Evolutionary conservation across 31 red algal species (phyloP), one percentile per base, ranked within the genome.

Genomic region (Odonthalia washingtoniensis): DNA sequence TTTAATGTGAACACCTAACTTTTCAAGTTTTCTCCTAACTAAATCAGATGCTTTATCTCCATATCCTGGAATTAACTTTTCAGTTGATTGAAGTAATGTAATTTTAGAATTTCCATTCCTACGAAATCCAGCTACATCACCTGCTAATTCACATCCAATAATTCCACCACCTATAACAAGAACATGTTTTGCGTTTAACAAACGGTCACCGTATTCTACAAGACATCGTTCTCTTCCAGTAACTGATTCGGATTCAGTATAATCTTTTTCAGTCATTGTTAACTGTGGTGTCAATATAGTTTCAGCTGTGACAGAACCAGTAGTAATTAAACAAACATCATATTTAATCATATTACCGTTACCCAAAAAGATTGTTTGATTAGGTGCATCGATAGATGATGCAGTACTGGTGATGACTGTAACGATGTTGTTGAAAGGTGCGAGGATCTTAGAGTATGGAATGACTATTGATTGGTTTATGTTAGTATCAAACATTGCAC

Each of bases 311-410:
- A 28, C 35, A 3, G 89, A 79, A 33, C 89, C 89, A 1, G 73
- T 77, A n/a, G 89, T 80, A 12, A 91, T 30, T 4, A 91, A 62
- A 39, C 89, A 91, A n/a, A 84, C 89, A 61, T 91, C 89, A 40
- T 84, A 91, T 4, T 42, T 34, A 40, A 91, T 53, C 6, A 32
- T 32, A 27, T 78, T 37, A 24, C 72, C 80, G 62, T 79, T 77
- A 18, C 76, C 74, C 24, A 91, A 67, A 3, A 42, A 46, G 37
- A 61, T 80, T 17, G 26, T 63, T 1, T 2, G 17, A n/a, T n/a
- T n/a, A n/a, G n/a, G n/a, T 26, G 61, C 43, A 21, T 42, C 46
- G 45, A 91, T 40, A 0, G 70, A 63, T 28, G 60, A 53, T 41
- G 68, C 81, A 6, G 38, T 84, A 5, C 80, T 52, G n/a, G 62